phyloP scores from a whole-genome alignment of 345 rosid species.

The Populus deltoides region DNA sequence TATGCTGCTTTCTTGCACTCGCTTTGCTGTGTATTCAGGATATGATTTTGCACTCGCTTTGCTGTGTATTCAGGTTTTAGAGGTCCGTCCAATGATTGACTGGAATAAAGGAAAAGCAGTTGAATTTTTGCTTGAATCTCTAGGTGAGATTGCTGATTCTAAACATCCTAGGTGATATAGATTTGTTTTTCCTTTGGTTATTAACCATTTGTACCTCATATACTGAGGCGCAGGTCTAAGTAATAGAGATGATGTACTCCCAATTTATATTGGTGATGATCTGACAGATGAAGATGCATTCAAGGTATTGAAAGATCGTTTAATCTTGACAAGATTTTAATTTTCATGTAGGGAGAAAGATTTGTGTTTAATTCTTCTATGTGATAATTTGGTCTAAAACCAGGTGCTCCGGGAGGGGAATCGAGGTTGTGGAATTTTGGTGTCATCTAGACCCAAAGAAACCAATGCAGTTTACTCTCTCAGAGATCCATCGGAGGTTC shows the following conservation, averaged over 20 bases:
- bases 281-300: constrained; percentile 90
- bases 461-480: constrained; percentile 73
- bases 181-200: neutral
- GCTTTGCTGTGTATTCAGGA: neutral
- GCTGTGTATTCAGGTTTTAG: constrained; percentile 66
- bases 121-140: constrained; percentile 82
- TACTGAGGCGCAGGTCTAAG: constrained; percentile 47
- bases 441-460: constrained; percentile 76
- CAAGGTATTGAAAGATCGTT: constrained; percentile 40
- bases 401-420: constrained; percentile 62
- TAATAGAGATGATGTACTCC: constrained; percentile 63
- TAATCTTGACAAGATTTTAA: neutral
- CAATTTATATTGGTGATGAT: constrained; percentile 89
- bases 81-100: constrained; percentile 86
- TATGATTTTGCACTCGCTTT: neutral
- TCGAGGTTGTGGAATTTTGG: constrained; percentile 78
- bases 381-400: neutral
- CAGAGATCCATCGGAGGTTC: constrained; percentile 76
- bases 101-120: constrained; percentile 99
- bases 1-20: neutral
- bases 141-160: constrained; percentile 42
- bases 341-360: neutral
- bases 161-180: neutral
- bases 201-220: too few species aligned
- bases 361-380: neutral